These are phyloP conservation scores for Didymella arachidicola DNA, from an alignment of 2,329 filamentous ascomycete species.

Conservation along the genomic window DNA sequence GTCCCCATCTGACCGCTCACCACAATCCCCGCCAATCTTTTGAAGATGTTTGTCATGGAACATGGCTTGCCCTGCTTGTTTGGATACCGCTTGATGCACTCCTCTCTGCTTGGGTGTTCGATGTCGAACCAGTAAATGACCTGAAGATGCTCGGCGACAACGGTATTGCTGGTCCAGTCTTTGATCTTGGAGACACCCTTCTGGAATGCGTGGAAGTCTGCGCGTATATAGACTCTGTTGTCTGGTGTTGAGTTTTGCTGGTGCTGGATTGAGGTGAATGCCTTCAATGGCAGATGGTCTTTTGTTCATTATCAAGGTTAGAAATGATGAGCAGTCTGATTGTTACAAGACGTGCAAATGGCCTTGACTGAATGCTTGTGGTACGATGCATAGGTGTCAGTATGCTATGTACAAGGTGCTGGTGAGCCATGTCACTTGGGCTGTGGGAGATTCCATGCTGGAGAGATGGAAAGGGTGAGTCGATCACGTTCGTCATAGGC, in stretches of 20 bases:
- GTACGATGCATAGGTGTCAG: too few relatives aligned
- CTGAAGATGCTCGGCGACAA: background rate
- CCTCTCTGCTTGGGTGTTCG: background rate
- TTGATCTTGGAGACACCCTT: background rate
- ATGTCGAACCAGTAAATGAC: slow-evolving; percentile 7
- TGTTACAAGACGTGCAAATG: too few relatives aligned
- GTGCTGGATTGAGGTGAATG: background rate
- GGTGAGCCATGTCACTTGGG: too few relatives aligned
- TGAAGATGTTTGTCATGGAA: slow-evolving; percentile 4
- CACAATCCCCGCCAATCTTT: background rate
- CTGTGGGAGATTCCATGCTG: too few relatives aligned
- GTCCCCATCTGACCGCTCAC: background rate
- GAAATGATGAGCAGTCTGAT: too few relatives aligned
- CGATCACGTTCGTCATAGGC: too few relatives aligned
- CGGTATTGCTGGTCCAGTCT: background rate
- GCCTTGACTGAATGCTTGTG: too few relatives aligned
- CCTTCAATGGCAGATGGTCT: too few relatives aligned
- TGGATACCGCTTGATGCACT: slow-evolving; percentile 5
- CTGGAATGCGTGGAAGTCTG: background rate
- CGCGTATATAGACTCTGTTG: background rate
- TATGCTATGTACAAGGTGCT: too few relatives aligned
- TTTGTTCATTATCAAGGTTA: too few relatives aligned
- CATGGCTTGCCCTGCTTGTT: slow-evolving; percentile 2
- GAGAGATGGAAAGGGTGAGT: too few relatives aligned
- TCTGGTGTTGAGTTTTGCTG: background rate